These are phyloP conservation scores for Coemansia sp. DNA, from an alignment of 192 early-diverging fungal genomes.

Conservation along the genomic window DNA sequence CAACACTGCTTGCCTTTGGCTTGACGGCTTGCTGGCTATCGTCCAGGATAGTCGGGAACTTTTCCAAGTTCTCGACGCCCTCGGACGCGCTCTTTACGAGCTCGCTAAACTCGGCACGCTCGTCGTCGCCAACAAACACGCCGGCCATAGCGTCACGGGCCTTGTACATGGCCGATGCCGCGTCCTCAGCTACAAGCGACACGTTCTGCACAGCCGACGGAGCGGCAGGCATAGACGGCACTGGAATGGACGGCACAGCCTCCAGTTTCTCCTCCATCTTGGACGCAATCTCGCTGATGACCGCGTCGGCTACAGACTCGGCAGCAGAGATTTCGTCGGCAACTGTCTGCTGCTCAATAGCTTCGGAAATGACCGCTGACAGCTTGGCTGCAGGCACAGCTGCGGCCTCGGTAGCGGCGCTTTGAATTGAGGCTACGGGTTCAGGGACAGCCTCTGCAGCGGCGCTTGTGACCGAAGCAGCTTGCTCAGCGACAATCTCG, in stretches of 20 bases:
- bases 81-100: slow-evolving; percentile 30
- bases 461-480: neutral
- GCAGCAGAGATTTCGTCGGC: neutral
- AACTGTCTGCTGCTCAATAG: neutral
- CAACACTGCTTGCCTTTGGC: too few relatives aligned
- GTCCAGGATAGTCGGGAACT: slow-evolving; percentile 31
- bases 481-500: neutral
- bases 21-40: slow-evolving; percentile 6
- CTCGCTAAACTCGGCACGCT: slow-evolving; percentile 27
- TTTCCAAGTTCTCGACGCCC: slow-evolving; percentile 32
- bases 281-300: neutral
- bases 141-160: slow-evolving; percentile 46
- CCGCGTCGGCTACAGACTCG: neutral
- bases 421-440: neutral
- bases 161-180: slow-evolving; percentile 37
- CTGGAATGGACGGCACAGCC: slow-evolving; percentile 2
- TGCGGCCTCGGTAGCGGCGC: neutral
- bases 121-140: slow-evolving; percentile 21
- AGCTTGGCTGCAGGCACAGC: neutral
- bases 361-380: neutral
- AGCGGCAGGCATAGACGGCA: neutral
- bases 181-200: slow-evolving; percentile 23
- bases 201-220: neutral
- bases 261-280: slow-evolving; percentile 3
- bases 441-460: neutral